phyloP scores from a whole-genome alignment of 805 yeast species.

The Scheffersomyces ergatensis region DNA sequence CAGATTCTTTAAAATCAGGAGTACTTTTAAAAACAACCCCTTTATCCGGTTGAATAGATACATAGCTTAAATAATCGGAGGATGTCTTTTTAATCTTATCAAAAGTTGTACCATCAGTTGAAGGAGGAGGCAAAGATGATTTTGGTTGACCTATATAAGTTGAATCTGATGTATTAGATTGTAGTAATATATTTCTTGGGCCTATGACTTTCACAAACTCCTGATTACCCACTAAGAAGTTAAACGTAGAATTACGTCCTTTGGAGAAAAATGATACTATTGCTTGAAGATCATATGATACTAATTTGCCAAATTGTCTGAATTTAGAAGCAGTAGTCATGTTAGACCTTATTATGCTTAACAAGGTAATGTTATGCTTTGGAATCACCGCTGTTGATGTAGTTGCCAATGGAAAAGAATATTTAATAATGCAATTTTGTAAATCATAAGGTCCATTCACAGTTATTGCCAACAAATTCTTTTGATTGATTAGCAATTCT shows the following conservation, averaged over 20 bases:
- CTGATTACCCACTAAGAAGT: constrained; percentile 30
- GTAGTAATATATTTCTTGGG: constrained; percentile 50
- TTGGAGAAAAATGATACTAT: constrained; percentile 1
- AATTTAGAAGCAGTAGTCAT: not conserved
- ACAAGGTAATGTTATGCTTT: not conserved
- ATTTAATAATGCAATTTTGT: constrained; percentile 32
- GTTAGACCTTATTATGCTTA: not conserved
- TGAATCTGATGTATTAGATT: constrained; percentile 33
- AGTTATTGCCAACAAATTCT: constrained; percentile 48
- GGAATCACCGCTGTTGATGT: not conserved
- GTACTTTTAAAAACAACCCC: constrained; percentile 44
- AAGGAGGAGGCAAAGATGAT: constrained; percentile 1
- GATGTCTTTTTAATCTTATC: constrained; percentile 16
- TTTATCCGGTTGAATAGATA: constrained; percentile 40
- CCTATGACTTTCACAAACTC: constrained; percentile 52
- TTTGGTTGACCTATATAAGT: not conserved
- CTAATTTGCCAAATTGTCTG: not conserved
- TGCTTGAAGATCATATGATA: not conserved
- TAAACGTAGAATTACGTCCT: constrained; percentile 3
- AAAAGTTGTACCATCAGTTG: constrained; percentile 1
- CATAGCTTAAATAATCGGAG: constrained; percentile 49
- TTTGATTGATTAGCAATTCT: constrained; percentile 44
- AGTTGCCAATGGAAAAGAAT: constrained; percentile 12
- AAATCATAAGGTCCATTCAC: constrained; percentile 49
- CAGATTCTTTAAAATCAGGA: constrained; percentile 21